Evolutionary conservation across 805 yeast genomes (phyloP).

Genomic region (Zygotorulaspora florentina): DNA sequence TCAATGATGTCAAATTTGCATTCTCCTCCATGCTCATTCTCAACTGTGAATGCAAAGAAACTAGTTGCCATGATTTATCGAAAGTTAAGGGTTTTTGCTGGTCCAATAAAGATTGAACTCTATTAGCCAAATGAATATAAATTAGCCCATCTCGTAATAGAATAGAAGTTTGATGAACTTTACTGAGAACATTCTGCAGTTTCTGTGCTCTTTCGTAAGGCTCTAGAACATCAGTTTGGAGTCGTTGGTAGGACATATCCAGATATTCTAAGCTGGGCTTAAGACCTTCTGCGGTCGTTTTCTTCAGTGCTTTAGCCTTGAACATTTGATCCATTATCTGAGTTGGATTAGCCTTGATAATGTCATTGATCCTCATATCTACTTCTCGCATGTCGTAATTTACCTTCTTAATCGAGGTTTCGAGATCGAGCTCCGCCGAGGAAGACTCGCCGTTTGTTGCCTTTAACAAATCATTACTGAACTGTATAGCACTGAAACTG

Average conservation of each 20-base stretch:
- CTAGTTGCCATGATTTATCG: slow-evolving; percentile 18
- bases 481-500: slow-evolving; percentile 19
- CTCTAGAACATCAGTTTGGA: slow-evolving; percentile 26
- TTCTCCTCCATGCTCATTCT: slow-evolving; percentile 24
- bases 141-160: slow-evolving; percentile 30
- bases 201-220: slow-evolving; percentile 31
- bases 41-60: slow-evolving; percentile 29
- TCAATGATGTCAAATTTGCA: slow-evolving; percentile 26
- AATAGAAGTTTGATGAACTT: slow-evolving; percentile 33
- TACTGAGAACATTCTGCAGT: slow-evolving; percentile 30
- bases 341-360: slow-evolving; percentile 23
- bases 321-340: slow-evolving; percentile 24
- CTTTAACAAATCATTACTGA: slow-evolving; percentile 25
- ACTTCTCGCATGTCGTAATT: slow-evolving; percentile 29
- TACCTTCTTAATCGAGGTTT: slow-evolving; percentile 31
- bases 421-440: slow-evolving; percentile 22
- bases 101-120: slow-evolving; percentile 15
- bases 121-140: slow-evolving; percentile 26
- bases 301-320: slow-evolving; percentile 16
- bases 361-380: slow-evolving; percentile 20
- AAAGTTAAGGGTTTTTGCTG: slow-evolving; percentile 5
- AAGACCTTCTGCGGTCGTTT: slow-evolving; percentile 15
- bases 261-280: slow-evolving; percentile 27
- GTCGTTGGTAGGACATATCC: slow-evolving; percentile 30
- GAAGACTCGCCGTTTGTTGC: slow-evolving; percentile 21